Conservation (phyloP, 148 eudicot genomes). For the Arbutus unedo region DNA sequence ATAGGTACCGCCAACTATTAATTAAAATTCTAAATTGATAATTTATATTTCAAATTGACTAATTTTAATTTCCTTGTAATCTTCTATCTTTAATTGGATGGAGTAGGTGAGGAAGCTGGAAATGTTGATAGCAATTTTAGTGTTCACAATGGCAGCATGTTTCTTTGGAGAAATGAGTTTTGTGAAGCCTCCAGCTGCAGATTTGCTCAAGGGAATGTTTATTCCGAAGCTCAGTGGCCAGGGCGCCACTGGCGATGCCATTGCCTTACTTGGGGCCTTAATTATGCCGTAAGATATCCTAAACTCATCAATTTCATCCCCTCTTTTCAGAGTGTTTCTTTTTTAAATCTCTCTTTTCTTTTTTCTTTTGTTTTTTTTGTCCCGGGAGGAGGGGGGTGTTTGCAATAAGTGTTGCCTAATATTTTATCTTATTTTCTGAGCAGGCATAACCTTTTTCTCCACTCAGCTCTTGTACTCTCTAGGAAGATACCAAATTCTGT, state of each 20-base stretch:
- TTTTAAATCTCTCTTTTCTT: neutral
- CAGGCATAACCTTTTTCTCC: constrained; percentile 49
- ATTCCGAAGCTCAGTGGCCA: constrained; percentile 57
- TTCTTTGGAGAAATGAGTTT: constrained; percentile 65
- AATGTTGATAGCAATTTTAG: constrained; percentile 49
- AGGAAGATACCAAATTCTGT: neutral
- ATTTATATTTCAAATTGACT: neutral
- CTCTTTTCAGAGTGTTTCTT: neutral
- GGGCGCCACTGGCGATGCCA: constrained; percentile 65
- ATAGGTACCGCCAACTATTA: neutral
- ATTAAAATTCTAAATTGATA: neutral
- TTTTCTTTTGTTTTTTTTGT: neutral
- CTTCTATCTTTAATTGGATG: neutral
- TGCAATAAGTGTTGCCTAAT: neutral
- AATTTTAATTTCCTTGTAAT: neutral
- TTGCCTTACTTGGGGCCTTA: constrained; percentile 70
- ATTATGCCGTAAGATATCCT: constrained; percentile 63
- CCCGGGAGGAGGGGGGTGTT: neutral
- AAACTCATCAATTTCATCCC: neutral
- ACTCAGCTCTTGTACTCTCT: neutral
- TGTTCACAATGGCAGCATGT: constrained; percentile 64
- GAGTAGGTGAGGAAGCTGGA: constrained; percentile 66
- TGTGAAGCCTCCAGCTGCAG: constrained; percentile 56
- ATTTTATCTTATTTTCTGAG: neutral
- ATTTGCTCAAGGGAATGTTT: constrained; percentile 57